phyloP scores from a whole-genome alignment of 768 basidiomycete genomes.

The Exsudoporus frostii region DNA sequence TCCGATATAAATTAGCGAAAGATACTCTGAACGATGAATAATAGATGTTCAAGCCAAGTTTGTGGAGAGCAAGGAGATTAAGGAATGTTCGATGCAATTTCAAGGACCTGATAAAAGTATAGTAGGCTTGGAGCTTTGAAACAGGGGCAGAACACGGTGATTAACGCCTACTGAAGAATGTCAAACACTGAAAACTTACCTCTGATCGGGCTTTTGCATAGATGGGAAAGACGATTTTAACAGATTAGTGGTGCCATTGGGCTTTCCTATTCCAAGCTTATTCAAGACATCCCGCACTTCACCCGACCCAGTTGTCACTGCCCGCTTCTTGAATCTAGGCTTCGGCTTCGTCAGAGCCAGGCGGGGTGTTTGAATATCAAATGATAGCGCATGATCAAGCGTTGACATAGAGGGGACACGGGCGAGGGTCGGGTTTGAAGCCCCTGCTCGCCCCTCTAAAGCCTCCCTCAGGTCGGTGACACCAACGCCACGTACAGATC shows the following conservation, averaged over 20 bases:
- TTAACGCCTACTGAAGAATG: conserved; percentile 2
- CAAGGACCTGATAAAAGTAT: conserved; percentile 14
- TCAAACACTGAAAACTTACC: conserved; percentile 26
- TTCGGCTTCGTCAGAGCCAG: conserved; percentile 48
- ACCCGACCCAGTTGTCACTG: conserved; percentile 48
- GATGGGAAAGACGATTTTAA: conserved; percentile 72
- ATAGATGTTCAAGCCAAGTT: conserved; percentile 4
- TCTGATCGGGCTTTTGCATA: conserved; percentile 44
- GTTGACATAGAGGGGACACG: conserved; percentile 75
- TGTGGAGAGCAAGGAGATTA: conserved; percentile 4
- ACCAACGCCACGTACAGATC: conserved; percentile 77
- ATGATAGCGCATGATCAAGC: conserved; percentile 62
- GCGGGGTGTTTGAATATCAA: conserved; percentile 39
- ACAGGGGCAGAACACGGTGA: not conserved
- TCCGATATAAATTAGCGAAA: conserved; percentile 23
- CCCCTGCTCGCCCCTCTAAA: conserved; percentile 77
- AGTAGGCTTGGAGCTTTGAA: conserved; percentile 16
- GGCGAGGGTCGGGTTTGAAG: conserved; percentile 72
- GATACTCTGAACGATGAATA: conserved; percentile 10
- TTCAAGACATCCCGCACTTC: conserved; percentile 83
- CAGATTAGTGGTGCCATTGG: conserved; percentile 51
- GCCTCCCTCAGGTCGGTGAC: conserved; percentile 88
- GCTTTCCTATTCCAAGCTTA: conserved; percentile 79
- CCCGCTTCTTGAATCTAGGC: conserved; percentile 54
- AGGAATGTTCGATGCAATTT: conserved; percentile 8